phyloP scores from a whole-genome alignment of 2,329 filamentous ascomycete species.

The Sporothrix dimorphospora region DNA sequence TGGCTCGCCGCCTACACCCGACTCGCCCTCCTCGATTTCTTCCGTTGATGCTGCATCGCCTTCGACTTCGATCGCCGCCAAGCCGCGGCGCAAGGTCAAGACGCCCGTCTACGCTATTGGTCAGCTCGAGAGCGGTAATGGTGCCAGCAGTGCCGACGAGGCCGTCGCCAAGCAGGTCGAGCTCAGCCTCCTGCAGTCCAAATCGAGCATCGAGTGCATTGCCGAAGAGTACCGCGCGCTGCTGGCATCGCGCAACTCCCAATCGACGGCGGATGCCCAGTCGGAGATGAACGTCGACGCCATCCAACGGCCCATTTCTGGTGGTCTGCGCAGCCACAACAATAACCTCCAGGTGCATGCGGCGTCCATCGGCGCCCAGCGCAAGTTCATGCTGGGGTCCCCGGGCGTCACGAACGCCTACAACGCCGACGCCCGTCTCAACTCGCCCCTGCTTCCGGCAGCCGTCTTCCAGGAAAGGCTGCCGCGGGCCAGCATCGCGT shows the following conservation, averaged over 20 bases:
- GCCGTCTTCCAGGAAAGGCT: not conserved
- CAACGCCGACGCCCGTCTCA: not conserved
- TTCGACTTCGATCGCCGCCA: conserved; percentile 35
- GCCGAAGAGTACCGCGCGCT: conserved; percentile 56
- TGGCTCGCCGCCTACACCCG: conserved; percentile 31
- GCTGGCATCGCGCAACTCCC: conserved; percentile 47
- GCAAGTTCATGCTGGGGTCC: conserved; percentile 20
- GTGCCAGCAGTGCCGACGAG: not conserved
- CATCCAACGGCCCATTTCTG: not conserved
- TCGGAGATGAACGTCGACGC: conserved; percentile 36
- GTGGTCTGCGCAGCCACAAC: not conserved
- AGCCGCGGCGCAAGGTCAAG: conserved; percentile 53
- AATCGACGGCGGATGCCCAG: conserved; percentile 40
- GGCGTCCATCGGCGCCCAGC: not conserved
- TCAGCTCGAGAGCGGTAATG: conserved; percentile 49
- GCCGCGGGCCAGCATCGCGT: not conserved
- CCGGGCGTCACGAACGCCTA: not conserved
- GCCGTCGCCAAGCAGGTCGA: conserved; percentile 17
- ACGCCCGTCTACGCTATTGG: conserved; percentile 56
- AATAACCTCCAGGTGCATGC: not conserved
- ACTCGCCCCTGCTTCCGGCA: not conserved
- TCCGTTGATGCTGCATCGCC: conserved; percentile 28
- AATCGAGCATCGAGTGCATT: conserved; percentile 52
- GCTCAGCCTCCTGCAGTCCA: conserved; percentile 30
- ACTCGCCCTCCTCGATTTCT: conserved; percentile 31